Conservation (phyloP, 2,329 filamentous ascomycete species). For the Parafenestella ontariensis region DNA sequence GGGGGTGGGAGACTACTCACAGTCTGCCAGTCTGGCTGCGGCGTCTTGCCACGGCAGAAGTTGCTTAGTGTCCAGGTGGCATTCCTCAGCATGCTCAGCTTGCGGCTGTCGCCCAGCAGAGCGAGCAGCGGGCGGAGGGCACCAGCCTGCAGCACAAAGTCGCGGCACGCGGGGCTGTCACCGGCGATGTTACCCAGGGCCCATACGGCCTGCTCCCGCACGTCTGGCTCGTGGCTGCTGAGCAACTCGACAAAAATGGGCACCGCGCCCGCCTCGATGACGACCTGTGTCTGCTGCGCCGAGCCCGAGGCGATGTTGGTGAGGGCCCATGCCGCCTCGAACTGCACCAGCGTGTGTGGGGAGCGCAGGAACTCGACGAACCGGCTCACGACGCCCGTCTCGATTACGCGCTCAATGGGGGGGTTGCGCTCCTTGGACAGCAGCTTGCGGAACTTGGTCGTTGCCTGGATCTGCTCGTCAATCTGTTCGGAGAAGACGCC, state of each 20-base stretch:
- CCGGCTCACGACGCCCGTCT: slow-evolving; percentile 95
- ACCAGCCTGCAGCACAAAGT: slow-evolving; percentile 91
- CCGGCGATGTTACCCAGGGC: slow-evolving; percentile 98
- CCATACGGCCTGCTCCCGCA: slow-evolving; percentile 98
- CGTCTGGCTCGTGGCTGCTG: slow-evolving; percentile 94
- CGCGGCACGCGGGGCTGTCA: slow-evolving; percentile 95
- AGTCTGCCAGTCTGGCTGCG: slow-evolving; percentile 96
- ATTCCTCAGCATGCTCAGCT: slow-evolving; percentile 98
- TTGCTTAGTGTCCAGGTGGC: slow-evolving; percentile 99
- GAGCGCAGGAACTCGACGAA: slow-evolving; percentile 99
- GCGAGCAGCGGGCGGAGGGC: slow-evolving; percentile 89
- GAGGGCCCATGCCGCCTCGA: slow-evolving; percentile 97
- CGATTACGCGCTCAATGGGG: slow-evolving; percentile 98
- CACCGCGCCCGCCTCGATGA: slow-evolving; percentile 97
- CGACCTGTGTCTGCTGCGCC: slow-evolving; percentile 95
- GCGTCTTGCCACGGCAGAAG: slow-evolving; percentile 99
- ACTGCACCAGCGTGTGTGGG: slow-evolving; percentile 96
- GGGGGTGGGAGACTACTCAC: slow-evolving; percentile 62
- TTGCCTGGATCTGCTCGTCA: slow-evolving; percentile 95
- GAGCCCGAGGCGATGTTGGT: slow-evolving; percentile 99
- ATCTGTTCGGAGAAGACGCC: slow-evolving; percentile 99
- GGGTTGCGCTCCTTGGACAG: slow-evolving; percentile 99
- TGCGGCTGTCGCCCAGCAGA: slow-evolving; percentile 94
- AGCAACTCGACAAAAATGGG: slow-evolving; percentile 98
- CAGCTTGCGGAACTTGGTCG: slow-evolving; percentile 97